Base-by-base conservation (phyloP, 768 basidiomycete species). In the Suillus spraguei region DNA sequence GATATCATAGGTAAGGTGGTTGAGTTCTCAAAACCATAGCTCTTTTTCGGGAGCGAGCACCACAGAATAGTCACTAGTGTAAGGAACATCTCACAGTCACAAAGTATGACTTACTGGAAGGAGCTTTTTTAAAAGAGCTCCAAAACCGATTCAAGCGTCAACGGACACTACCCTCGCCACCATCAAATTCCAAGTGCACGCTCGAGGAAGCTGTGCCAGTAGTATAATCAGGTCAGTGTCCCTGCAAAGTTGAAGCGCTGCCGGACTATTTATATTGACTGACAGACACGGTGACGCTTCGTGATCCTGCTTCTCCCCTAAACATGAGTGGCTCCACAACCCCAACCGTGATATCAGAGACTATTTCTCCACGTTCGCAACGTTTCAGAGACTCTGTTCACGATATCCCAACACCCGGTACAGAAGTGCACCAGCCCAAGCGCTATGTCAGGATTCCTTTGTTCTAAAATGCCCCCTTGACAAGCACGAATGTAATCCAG, bases 381-480 rank as follows among this genome's bases (percentile, higher is more conserved):
- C 74, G 75, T 63, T 82, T 80, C 67, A 78, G 77, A 62, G 80
- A 81, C 52, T 80, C 82, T 2, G 78, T 80, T 2, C 77, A 85
- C 59, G 71, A 81, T 32, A 85, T 87, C 66, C 86, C 85, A 14
- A 74, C 82, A 2, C 80, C 81, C 16, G 77, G 71, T 11, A 60
- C 66, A 36, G 69, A 69, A 24, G 60, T 70, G 17, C 69, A 75
- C 56, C 76, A 76, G 14, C 76, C 80, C 14, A 74, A 77, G 36
- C 79, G 77, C 69, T 84, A 78, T 76, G 85, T 85, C 59, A 53
- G 82, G 71, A 32, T 8, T 28, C 59, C 14, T 38, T 44, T 33
- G 8, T 39, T 5, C 41, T 44, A 2, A 17, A 13, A n/a, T n/a
- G 22, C 9, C 35, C 8, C 36, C 36, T 52, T 46, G 9, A n/a